A percentile compares a stretch with the other conserved stretches of the same genome.
phyloP scores from a whole-genome alignment of 164 flowering plant genomes.

The Chloranthus sessilifolius region DNA sequence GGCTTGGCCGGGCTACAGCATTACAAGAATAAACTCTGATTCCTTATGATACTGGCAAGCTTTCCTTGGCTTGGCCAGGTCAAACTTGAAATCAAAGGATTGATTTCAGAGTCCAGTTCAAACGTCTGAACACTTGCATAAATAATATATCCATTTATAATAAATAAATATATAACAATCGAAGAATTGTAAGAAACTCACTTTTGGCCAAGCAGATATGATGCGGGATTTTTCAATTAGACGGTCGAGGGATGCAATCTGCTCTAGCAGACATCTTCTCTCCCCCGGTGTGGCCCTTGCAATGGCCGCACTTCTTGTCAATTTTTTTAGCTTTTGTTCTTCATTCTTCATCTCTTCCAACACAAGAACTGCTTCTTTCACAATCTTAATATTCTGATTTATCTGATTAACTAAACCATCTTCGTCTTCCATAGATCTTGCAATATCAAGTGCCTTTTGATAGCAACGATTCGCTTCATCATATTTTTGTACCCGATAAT shows the following conservation, averaged over 20 bases:
- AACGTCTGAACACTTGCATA: too few species aligned
- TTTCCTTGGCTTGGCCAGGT: too few species aligned
- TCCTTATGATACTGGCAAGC: too few species aligned
- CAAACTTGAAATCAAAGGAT: too few species aligned
- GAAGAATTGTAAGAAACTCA: constrained; percentile 32
- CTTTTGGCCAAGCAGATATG: constrained; percentile 71
- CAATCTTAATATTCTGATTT: constrained; percentile 51
- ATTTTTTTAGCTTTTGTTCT: constrained; percentile 81
- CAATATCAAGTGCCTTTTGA: constrained; percentile 68
- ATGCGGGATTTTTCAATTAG: constrained; percentile 74
- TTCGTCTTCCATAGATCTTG: constrained; percentile 88
- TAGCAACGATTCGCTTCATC: constrained; percentile 70
- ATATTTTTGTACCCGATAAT: constrained; percentile 62
- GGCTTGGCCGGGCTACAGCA: too few species aligned
- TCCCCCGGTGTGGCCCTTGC: constrained; percentile 59
- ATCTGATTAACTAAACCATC: constrained; percentile 62
- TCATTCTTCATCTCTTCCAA: constrained; percentile 64
- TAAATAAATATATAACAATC: too few species aligned
- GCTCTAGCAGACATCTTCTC: constrained; percentile 61
- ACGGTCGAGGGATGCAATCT: constrained; percentile 54
- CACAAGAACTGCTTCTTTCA: constrained; percentile 52
- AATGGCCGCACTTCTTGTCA: constrained; percentile 34
- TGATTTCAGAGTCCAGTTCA: too few species aligned
- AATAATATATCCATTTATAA: too few species aligned
- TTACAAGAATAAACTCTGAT: too few species aligned